Percentiles rank a stretch among this genome's conserved stretches.
These are phyloP conservation scores for Triticum turgidum DNA, from an alignment of 176 grass and related monocot species.

Conservation along the genomic window DNA sequence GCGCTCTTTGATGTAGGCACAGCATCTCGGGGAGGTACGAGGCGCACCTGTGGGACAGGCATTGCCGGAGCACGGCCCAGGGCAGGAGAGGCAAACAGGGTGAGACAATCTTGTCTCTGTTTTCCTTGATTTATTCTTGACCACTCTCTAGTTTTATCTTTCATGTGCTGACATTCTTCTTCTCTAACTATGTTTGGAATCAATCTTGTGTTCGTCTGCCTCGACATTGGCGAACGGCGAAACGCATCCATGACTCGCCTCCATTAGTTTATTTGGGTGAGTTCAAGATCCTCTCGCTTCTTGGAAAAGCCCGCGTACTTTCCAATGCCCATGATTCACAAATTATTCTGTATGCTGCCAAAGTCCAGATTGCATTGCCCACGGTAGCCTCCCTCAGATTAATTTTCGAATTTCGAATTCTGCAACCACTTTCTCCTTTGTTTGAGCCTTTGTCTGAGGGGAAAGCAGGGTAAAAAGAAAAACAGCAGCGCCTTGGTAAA, in stretches of 20 bases:
- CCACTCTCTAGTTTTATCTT: background rate
- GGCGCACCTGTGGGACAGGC: conserved; percentile 77
- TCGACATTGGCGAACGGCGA: conserved; percentile 33
- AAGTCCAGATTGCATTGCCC: conserved; percentile 25
- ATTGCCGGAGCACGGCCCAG: conserved; percentile 37
- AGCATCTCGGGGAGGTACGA: conserved; percentile 63
- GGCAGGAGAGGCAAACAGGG: conserved; percentile 77
- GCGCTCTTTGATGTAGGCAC: conserved; percentile 34
- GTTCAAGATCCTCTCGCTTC: conserved; percentile 42
- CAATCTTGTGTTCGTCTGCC: conserved; percentile 2
- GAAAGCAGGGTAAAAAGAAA: background rate
- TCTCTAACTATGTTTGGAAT: background rate
- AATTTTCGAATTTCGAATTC: conserved; percentile 13
- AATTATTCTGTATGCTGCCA: background rate
- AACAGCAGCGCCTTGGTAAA: background rate
- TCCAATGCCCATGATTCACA: conserved; percentile 31
- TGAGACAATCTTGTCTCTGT: background rate
- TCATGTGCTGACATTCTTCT: conserved; percentile 39
- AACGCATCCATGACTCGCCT: conserved; percentile 27
- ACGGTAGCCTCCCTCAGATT: background rate
- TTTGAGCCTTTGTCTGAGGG: background rate
- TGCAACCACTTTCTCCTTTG: background rate
- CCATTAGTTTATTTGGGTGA: conserved; percentile 87
- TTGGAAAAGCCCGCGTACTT: conserved; percentile 28
- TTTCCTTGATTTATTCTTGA: background rate